phyloP scores from a whole-genome alignment of 495 filamentous ascomycete genomes.

The Parachaetomium inaequale region DNA sequence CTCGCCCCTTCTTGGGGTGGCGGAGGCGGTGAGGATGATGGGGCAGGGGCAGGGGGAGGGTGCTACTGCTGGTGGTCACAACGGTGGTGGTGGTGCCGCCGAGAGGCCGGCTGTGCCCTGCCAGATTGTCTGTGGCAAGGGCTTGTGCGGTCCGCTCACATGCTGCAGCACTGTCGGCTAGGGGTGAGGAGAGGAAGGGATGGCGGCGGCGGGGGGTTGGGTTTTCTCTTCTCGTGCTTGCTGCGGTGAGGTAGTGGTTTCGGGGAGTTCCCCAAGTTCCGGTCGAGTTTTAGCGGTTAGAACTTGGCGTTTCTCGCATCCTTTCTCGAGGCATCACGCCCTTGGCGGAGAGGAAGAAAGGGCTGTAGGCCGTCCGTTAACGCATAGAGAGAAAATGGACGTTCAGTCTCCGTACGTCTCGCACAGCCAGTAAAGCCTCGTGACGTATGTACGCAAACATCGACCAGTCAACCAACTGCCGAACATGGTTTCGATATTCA shows the following conservation, averaged over 20 bases:
- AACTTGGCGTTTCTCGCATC: neutral
- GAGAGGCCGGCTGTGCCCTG: conserved; percentile 8
- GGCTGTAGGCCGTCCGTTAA: neutral
- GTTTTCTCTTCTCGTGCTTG: neutral
- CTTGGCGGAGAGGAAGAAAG: neutral
- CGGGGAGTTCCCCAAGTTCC: no score
- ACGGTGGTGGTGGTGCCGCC: neutral
- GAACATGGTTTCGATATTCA: neutral
- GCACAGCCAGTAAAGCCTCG: neutral
- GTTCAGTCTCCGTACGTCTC: neutral
- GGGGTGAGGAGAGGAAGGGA: neutral
- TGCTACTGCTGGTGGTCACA: neutral
- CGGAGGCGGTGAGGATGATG: neutral
- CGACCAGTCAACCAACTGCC: neutral
- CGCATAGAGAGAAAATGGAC: neutral
- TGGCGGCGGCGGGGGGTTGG: neutral
- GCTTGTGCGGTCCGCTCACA: conserved; percentile 26
- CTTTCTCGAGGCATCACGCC: neutral
- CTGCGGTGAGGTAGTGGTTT: neutral
- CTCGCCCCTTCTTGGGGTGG: neutral
- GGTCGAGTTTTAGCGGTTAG: no score
- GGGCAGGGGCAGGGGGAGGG: neutral
- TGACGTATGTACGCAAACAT: neutral
- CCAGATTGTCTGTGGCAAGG: conserved; percentile 29
- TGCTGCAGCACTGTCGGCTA: conserved; percentile 22